phyloP scores from a whole-genome alignment of 495 filamentous ascomycete species.

The Neurospora pannonica region DNA sequence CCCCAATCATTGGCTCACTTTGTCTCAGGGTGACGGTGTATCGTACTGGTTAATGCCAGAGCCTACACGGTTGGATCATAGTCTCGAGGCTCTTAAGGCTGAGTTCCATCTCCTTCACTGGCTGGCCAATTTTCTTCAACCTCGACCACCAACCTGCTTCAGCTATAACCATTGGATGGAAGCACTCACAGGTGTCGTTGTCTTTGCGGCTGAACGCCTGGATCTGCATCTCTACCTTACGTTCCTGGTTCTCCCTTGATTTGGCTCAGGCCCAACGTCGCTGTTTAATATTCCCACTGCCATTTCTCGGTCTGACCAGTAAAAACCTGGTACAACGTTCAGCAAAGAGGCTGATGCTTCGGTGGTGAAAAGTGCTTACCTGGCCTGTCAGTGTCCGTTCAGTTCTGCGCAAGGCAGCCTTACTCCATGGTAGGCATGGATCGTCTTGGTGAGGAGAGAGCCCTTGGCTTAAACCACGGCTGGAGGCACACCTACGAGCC shows the following conservation, averaged over 20 bases:
- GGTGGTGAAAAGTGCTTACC: neutral
- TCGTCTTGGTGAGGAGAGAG: neutral
- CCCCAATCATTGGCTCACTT: neutral
- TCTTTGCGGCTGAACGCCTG: neutral
- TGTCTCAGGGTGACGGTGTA: neutral
- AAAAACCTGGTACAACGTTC: neutral
- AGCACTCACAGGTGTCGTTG: neutral
- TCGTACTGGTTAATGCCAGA: neutral
- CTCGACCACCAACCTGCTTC: neutral
- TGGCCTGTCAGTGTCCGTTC: neutral
- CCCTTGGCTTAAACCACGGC: neutral
- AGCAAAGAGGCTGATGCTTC: neutral
- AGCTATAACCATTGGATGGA: neutral
- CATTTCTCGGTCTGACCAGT: neutral
- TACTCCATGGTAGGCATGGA: neutral
- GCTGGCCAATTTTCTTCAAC: neutral
- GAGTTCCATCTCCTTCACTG: neutral
- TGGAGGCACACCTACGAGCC: neutral
- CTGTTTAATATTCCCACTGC: neutral
- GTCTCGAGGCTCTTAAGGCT: neutral
- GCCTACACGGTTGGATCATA: neutral
- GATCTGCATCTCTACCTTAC: neutral
- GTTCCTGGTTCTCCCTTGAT: neutral
- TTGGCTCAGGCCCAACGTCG: neutral
- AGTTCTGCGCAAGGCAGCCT: neutral